Evolutionary conservation across 1,139 yeast species (phyloP), one percentile per base, ranked within the genome.

Genomic region (Sugiyamaella xylanicola): DNA sequence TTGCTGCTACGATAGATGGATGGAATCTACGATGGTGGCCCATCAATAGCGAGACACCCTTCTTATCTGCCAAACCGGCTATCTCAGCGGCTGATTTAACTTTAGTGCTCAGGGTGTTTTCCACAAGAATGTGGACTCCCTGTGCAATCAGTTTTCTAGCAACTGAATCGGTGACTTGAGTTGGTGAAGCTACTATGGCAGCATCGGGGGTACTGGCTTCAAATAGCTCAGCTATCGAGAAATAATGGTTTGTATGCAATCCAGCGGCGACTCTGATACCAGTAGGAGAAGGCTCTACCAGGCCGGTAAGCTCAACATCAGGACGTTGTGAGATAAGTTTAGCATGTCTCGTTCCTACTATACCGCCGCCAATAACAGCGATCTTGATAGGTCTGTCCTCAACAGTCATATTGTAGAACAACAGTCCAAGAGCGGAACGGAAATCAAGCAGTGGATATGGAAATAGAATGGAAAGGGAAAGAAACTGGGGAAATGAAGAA

Each of bases 11-110:
- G 8, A 48, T 48, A 29, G 51, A 48, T 3, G 51, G 51, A n/a
- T 48, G 51, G 22, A 48, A 48, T 48, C 51, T 22, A 17, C 51
- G 36, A 48, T 48, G 45, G 15, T 48, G 51, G 4, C 51, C 51
- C 27, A 48, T 40, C 16, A 48, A 39, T 13, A 48, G 27, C 21
- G 45, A 27, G 1, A 48, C 39, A 2, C 37, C 39, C 15, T 48
- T 22, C 17, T 25, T 39, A 4, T 48, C 51, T 3, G 51, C 51
- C 51, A 48, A 25, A 20, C 17, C 39, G 4, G 44, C 51, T 3
- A 48, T 27, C 20, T 48, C 51, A 13, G 15, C 16, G 7, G 45
- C 44, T 2, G 51, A 48, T 7, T 39, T 40, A 16, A 48, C 45
- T 16, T 48, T 22, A 19, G 35, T 29, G 39, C 51, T 48, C 9